These are phyloP conservation scores for Prillingera fragicola DNA, from an alignment of 1,284 basidiomycete genomes.

Conservation along the genomic window DNA sequence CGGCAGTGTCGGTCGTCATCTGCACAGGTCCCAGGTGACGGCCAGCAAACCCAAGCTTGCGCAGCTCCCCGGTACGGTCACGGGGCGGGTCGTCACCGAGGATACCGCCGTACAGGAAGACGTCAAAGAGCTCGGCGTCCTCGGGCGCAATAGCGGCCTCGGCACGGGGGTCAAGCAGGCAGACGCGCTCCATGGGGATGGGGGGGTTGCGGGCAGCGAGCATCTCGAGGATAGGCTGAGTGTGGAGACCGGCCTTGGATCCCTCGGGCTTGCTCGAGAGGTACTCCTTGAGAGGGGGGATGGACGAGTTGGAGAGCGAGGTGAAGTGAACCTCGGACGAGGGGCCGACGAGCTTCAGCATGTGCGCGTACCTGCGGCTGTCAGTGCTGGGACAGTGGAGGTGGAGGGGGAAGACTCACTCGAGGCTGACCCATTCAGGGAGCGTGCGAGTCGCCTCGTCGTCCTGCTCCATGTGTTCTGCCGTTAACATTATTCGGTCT, in stretches of 20 bases:
- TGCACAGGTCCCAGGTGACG: constrained; percentile 78
- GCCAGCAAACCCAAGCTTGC: constrained; percentile 76
- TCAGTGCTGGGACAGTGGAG: constrained; percentile 28
- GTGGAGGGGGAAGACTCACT: constrained; percentile 53
- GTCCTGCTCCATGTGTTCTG: constrained; percentile 95
- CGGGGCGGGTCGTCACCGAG: constrained; percentile 47
- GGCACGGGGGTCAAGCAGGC: constrained; percentile 83
- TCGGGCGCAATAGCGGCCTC: constrained; percentile 61
- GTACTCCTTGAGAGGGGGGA: constrained; percentile 55
- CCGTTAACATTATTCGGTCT: not conserved
- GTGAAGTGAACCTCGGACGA: constrained; percentile 70
- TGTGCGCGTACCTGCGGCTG: constrained; percentile 54
- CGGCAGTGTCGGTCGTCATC: constrained; percentile 97
- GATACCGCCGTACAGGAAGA: constrained; percentile 74
- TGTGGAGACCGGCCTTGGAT: constrained; percentile 57
- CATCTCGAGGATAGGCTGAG: constrained; percentile 60
- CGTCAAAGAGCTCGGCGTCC: constrained; percentile 69
- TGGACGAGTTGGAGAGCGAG: constrained; percentile 67
- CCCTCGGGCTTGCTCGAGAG: constrained; percentile 38
- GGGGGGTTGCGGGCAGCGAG: constrained; percentile 52
- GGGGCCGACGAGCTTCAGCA: constrained; percentile 68
- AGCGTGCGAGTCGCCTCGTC: constrained; percentile 60
- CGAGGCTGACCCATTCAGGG: constrained; percentile 83
- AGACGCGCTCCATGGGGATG: constrained; percentile 61
- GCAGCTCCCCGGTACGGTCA: constrained; percentile 69